These are phyloP conservation scores for Fusarium mangiferae DNA, from an alignment of 2,329 filamentous ascomycete species.

Conservation along the genomic window DNA sequence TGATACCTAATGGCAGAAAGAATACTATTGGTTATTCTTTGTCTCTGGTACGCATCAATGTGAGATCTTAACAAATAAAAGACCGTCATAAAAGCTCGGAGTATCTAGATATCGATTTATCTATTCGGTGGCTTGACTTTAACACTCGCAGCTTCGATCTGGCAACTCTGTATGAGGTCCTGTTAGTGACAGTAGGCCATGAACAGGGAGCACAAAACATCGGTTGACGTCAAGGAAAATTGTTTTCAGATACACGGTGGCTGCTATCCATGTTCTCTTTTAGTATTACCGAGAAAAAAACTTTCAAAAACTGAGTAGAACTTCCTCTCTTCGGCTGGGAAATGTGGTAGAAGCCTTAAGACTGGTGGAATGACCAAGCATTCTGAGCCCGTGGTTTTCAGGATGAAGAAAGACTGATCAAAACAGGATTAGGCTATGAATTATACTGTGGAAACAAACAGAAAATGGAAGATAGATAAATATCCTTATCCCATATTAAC, in stretches of 20 bases:
- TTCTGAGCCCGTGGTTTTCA: background rate
- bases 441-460: background rate
- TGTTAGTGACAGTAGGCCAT: too few species aligned
- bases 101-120: background rate
- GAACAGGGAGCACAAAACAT: background rate
- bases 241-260: rapidly evolving
- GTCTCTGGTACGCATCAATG: background rate
- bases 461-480: background rate
- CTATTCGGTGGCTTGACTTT: too few species aligned
- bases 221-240: background rate
- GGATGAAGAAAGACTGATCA: background rate
- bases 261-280: background rate
- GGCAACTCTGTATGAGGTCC: background rate
- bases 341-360: background rate
- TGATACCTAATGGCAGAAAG: background rate
- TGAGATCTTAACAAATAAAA: background rate
- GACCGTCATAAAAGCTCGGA: too few species aligned
- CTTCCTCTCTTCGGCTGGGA: too few species aligned
- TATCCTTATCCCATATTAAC: slow-evolving; percentile 9
- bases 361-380: background rate
- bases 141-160: background rate
- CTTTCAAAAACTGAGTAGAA: background rate
- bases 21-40: background rate
- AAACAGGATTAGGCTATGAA: rapidly evolving
- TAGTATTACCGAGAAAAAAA: too few species aligned